A percentile compares a stretch with the other conserved stretches of the same genome.
Evolutionary conservation across 2,329 filamentous ascomycete species (phyloP).

Genomic region (Nakataea oryzae): DNA sequence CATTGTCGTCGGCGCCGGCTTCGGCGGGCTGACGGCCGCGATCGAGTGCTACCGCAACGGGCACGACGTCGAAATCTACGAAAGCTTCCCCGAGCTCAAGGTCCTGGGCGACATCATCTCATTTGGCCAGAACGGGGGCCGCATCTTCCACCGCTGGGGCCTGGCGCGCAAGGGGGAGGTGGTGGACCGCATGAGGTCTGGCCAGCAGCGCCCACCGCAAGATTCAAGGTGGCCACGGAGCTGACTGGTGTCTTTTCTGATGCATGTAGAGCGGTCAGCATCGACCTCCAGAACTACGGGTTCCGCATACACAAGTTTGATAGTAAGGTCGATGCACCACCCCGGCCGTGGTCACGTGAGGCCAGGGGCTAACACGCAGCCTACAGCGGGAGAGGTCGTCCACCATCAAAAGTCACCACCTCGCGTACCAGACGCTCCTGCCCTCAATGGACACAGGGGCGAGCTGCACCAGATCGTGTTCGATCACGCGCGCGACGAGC

Average conservation of each 20-base stretch:
- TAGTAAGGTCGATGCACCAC: no score
- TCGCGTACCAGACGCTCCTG: conserved; percentile 33
- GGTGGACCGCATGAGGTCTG: conserved; percentile 12
- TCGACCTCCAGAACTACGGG: conserved; percentile 40
- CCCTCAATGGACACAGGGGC: conserved; percentile 50
- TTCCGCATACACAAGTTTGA: conserved; percentile 54
- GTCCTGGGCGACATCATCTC: conserved; percentile 52
- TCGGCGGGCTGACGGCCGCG: conserved; percentile 50
- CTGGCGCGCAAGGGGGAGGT: background rate
- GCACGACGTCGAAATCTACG: conserved; percentile 47
- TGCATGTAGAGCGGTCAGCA: conserved; percentile 39
- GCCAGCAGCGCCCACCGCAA: no score
- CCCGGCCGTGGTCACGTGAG: no score
- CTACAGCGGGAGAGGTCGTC: conserved; percentile 48
- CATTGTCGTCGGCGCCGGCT: conserved; percentile 41
- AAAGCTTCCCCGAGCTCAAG: conserved; percentile 47
- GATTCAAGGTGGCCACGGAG: conserved; percentile 32
- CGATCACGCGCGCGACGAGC: conserved; percentile 41
- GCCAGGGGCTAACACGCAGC: no score
- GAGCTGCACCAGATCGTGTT: conserved; percentile 51
- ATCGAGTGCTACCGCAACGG: conserved; percentile 54
- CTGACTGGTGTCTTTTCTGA: no score
- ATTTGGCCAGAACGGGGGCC: conserved; percentile 49
- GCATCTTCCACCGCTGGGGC: conserved; percentile 50
- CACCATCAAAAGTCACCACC: conserved; percentile 40